Percentiles rank a stretch among this genome's conserved stretches.
Evolutionary conservation across 306 rosid genomes (phyloP).

Genomic region (Vigna trinervia): DNA sequence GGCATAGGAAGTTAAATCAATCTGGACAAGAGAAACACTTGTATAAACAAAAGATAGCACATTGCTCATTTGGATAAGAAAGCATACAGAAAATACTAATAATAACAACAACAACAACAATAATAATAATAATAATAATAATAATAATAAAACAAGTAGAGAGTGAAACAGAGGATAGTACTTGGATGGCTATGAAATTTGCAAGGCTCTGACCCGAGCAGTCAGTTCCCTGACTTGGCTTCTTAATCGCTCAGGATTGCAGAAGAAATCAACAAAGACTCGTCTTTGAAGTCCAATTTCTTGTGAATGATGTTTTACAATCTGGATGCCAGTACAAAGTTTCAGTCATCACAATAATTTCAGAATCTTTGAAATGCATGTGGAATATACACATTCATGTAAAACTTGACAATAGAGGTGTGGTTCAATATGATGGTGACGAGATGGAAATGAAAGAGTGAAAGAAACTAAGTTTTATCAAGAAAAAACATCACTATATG

Average conservation of each 20-base stretch:
- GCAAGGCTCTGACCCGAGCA: conserved; percentile 84
- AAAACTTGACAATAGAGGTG: neutral
- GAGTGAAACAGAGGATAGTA: neutral
- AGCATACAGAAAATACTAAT: neutral
- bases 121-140: neutral
- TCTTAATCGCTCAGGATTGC: conserved; percentile 90
- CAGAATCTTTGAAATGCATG: conserved; percentile 17
- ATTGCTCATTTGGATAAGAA: conserved; percentile 9
- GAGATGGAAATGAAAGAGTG: too few species aligned
- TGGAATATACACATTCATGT: neutral
- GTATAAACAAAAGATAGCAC: neutral
- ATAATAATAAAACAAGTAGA: neutral
- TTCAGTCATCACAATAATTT: conserved; percentile 26
- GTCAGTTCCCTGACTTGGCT: conserved; percentile 86
- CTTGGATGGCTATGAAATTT: conserved; percentile 60
- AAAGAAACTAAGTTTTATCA: too few species aligned
- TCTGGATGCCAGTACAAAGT: conserved; percentile 56
- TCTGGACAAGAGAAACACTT: neutral
- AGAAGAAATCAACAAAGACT: conserved; percentile 91
- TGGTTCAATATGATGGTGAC: neutral
- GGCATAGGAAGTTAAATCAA: conserved; percentile 36
- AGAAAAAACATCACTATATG: neutral
- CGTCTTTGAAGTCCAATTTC: conserved; percentile 89
- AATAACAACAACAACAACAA: neutral
- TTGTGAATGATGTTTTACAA: conserved; percentile 89